Base-by-base conservation (phyloP, 805 yeast genomes). In the Candida insectorum region DNA sequence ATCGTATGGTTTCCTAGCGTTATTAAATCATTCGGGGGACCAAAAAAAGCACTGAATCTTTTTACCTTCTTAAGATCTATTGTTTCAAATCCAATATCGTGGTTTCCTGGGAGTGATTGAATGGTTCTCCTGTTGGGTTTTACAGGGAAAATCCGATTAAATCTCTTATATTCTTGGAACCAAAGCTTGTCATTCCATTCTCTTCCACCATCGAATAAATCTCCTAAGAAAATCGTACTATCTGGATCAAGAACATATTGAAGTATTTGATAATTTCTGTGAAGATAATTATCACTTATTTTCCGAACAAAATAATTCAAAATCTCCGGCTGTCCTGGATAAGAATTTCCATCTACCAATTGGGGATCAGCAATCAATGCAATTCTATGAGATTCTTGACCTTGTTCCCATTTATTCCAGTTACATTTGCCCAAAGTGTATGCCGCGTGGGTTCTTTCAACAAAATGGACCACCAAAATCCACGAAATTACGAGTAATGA, bases 201-300 rank as follows among this genome's bases (percentile, higher is more conserved):
- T 37, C 98, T 69, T 0, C 97, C 97, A 9, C 97, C 97, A 59
- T 93, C 98, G 53, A 91, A 84, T 46, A 91, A 58, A 54, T 93
- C 98, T 2, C 98, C 98, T 17, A 93, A 60, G 52, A 87, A 91
- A 4, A 91, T 58, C 4, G 79, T 77, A 1, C 83, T 65, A 48
- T 88, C 83, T 0, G 97, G 96, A 22, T 77, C 75, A 33, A 93
- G 66, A 2, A 60, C 43, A 6, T 60, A 43, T 41, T 82, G 81
- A 24, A 81, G 58, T 39, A 65, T 64, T 46, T 74, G 71, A 71
- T 85, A 78, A 54, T 91, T 88, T 34, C 88, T 70, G 42, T 75
- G 80, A 46, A 87, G 79, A 49, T 86, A 89, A 44, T 83, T 79
- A 54, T 93, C 98, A 11, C 84, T 69, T 24, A 86, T 51, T 37